These are phyloP conservation scores for Corymbia calophylla DNA, from an alignment of 441 rosid genomes.

Conservation along the genomic window DNA sequence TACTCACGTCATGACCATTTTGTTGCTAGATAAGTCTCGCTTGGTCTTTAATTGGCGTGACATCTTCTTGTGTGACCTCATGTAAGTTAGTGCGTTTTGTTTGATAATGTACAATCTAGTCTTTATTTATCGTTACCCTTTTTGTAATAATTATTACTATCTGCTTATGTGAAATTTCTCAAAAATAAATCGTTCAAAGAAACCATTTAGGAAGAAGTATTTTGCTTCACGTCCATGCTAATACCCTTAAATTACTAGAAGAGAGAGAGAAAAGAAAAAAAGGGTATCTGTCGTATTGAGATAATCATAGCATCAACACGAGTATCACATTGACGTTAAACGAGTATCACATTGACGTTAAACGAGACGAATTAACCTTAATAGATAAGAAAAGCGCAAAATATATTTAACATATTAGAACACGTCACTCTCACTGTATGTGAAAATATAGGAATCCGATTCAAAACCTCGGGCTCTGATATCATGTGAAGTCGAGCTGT, in stretches of 20 bases:
- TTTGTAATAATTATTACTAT: neutral
- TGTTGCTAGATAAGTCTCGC: neutral
- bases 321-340: neutral
- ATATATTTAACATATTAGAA: too few relatives aligned
- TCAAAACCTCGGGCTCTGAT: neutral
- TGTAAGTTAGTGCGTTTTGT: neutral
- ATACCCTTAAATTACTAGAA: neutral
- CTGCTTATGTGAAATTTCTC: neutral
- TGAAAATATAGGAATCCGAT: neutral
- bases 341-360: accelerated
- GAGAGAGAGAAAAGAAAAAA: neutral
- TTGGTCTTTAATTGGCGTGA: neutral
- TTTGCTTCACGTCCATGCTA: accelerated
- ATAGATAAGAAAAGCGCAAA: neutral
- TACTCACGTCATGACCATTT: neutral
- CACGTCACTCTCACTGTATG: neutral
- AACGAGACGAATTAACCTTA: neutral
- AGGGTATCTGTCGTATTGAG: neutral
- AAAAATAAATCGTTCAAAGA: accelerated
- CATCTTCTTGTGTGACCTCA: neutral
- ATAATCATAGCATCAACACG: neutral
- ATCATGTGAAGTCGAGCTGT: neutral
- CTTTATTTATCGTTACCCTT: too few relatives aligned
- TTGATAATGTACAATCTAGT: neutral
- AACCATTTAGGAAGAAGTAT: neutral